Conservation (phyloP, 192 early-diverging fungal species). For the Lobulomyces angularis region DNA sequence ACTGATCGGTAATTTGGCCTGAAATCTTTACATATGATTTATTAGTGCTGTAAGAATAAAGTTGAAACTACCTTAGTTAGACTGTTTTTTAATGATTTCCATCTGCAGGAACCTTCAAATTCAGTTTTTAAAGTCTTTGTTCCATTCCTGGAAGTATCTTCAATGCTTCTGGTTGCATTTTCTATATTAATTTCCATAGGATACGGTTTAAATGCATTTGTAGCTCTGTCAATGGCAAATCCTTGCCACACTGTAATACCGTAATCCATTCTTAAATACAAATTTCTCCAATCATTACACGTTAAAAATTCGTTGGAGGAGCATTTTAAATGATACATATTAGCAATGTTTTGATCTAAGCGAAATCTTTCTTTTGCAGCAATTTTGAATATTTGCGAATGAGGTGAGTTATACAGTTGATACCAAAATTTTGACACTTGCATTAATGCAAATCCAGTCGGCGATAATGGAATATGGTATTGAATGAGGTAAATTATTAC, state of each 20-base stretch:
- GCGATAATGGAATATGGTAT: no score
- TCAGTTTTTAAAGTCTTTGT: slow-evolving; percentile 1
- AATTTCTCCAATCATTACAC: slow-evolving; percentile 5
- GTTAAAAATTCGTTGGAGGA: no score
- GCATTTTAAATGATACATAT: no score
- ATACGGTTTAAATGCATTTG: slow-evolving; percentile 9
- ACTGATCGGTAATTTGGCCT: neutral
- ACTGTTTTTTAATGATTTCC: slow-evolving; percentile 3
- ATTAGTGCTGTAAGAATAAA: no score
- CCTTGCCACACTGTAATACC: slow-evolving; percentile 1
- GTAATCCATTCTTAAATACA: slow-evolving; percentile 4
- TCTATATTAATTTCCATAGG: slow-evolving; percentile 6
- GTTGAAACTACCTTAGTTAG: neutral
- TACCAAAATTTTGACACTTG: no score
- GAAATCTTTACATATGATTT: neutral
- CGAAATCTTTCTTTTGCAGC: no score
- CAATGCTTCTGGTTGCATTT: neutral
- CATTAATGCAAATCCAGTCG: no score
- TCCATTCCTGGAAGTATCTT: slow-evolving; percentile 1
- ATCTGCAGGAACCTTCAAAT: slow-evolving; percentile 5
- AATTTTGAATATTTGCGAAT: no score
- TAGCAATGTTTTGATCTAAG: no score
- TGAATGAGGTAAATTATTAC: no score
- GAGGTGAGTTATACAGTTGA: no score
- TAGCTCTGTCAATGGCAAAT: slow-evolving; percentile 2